Percentiles rank a stretch among this genome's conserved stretches.
Evolutionary conservation across 371 early-diverging fungal species (phyloP).

Genomic region (Funneliformis caledonium): DNA sequence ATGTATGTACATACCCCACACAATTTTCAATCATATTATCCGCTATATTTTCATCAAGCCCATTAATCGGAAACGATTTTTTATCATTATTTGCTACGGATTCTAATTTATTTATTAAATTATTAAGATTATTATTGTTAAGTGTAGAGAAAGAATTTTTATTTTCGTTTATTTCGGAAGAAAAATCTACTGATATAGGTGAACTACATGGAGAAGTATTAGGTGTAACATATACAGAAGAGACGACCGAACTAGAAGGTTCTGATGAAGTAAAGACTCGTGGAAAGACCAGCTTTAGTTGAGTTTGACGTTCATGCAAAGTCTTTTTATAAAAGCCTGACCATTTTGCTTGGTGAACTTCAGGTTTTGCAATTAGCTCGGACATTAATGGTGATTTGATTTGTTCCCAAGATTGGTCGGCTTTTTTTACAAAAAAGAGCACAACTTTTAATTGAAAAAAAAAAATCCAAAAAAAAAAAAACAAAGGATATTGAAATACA

Average conservation of each 20-base stretch:
- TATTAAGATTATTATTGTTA: background rate
- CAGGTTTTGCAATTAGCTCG: background rate
- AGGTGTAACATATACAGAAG: slow-evolving; percentile 44
- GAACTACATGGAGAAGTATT: slow-evolving; percentile 47
- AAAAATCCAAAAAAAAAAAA: no score
- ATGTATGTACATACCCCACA: slow-evolving; percentile 53
- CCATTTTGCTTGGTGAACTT: background rate
- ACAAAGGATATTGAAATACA: no score
- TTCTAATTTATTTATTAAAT: slow-evolving; percentile 23
- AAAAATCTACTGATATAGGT: slow-evolving; percentile 38
- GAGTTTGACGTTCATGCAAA: slow-evolving; percentile 65
- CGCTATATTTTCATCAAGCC: slow-evolving; percentile 62
- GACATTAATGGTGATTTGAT: background rate
- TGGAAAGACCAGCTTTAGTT: slow-evolving; percentile 61
- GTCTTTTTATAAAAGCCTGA: slow-evolving; percentile 75
- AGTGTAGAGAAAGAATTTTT: background rate
- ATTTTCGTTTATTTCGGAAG: background rate
- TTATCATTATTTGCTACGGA: slow-evolving; percentile 39
- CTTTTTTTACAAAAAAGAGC: no score
- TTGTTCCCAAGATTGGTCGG: no score
- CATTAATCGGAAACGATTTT: slow-evolving; percentile 52
- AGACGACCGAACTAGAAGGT: slow-evolving; percentile 44
- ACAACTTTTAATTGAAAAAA: no score
- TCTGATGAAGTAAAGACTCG: slow-evolving; percentile 45
- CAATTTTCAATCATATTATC: slow-evolving; percentile 74